Percentiles rank a stretch among this genome's conserved stretches.
phyloP scores from a whole-genome alignment of 2,329 filamentous ascomycete species.

The Talaromyces sp. region DNA sequence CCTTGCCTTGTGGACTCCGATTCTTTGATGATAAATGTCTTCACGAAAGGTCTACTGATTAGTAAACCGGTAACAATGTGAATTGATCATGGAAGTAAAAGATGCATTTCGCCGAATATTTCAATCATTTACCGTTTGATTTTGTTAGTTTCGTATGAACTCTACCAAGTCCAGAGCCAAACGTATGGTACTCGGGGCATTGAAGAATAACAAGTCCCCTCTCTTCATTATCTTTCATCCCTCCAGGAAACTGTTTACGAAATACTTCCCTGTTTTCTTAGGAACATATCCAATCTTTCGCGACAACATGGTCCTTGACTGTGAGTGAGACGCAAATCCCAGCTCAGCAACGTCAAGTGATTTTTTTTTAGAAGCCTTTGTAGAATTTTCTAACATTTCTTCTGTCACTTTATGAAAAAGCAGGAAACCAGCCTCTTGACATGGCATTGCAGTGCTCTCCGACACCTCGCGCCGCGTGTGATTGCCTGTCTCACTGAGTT shows the following conservation, averaged over 20 bases:
- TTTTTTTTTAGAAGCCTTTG: background rate
- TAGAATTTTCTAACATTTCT: background rate
- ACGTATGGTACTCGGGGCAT: background rate
- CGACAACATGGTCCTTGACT: conserved; percentile 1
- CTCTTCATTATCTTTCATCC: background rate
- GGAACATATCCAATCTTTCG: conserved; percentile 3
- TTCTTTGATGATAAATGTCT: too few relatives aligned
- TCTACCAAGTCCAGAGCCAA: too few relatives aligned
- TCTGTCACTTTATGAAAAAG: background rate
- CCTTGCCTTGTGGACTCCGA: too few relatives aligned
- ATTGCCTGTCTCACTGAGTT: background rate
- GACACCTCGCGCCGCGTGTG: conserved; percentile 2
- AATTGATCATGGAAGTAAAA: too few relatives aligned
- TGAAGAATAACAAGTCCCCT: background rate
- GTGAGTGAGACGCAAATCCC: conserved; percentile 3
- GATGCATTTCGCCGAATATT: too few relatives aligned
- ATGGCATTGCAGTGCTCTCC: conserved; percentile 1
- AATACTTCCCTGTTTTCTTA: conserved; percentile 1
- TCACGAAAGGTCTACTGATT: too few relatives aligned
- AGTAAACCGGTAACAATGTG: too few relatives aligned
- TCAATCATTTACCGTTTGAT: too few relatives aligned
- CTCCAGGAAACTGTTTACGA: background rate
- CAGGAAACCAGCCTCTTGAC: background rate
- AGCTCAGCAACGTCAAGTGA: background rate
- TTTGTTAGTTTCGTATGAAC: too few relatives aligned